Evolutionary conservation across 2,329 filamentous ascomycete species (phyloP).

Genomic region (Colletotrichum australisinense): DNA sequence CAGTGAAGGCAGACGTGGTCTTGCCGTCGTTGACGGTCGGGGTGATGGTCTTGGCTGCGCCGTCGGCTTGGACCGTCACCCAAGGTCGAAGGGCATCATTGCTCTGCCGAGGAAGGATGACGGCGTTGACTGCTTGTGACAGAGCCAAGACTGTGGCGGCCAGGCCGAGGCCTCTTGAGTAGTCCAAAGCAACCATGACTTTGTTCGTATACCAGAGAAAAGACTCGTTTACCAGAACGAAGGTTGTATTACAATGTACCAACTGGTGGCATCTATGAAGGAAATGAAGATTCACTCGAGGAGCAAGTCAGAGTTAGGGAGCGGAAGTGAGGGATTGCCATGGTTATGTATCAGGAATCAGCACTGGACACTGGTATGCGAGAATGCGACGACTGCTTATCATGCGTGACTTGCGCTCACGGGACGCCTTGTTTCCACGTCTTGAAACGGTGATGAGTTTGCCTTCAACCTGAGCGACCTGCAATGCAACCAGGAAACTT

Average conservation of each 20-base stretch:
- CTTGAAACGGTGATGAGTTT: conserved; percentile 26
- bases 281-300: conserved; percentile 16
- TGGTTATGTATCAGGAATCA: conserved; percentile 19
- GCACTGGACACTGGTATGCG: conserved; percentile 7
- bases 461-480: neutral
- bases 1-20: conserved; percentile 30
- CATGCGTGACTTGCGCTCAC: conserved; percentile 16
- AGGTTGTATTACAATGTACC: neutral
- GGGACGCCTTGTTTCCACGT: conserved; percentile 17
- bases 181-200: conserved; percentile 9
- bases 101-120: conserved; percentile 22
- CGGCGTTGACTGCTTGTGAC: conserved; percentile 13
- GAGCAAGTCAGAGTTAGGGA: neutral
- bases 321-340: neutral
- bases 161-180: conserved; percentile 16
- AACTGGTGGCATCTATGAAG: conserved; percentile 1
- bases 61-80: conserved; percentile 34
- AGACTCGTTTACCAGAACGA: neutral
- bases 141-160: neutral
- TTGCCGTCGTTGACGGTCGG: conserved; percentile 35
- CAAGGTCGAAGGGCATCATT: conserved; percentile 33
- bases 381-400: conserved; percentile 24
- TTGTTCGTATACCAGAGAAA: neutral
- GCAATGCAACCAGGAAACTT: neutral
- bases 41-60: conserved; percentile 28